Conservation (phyloP, 148 eudicot species). For the Drosera capensis region DNA sequence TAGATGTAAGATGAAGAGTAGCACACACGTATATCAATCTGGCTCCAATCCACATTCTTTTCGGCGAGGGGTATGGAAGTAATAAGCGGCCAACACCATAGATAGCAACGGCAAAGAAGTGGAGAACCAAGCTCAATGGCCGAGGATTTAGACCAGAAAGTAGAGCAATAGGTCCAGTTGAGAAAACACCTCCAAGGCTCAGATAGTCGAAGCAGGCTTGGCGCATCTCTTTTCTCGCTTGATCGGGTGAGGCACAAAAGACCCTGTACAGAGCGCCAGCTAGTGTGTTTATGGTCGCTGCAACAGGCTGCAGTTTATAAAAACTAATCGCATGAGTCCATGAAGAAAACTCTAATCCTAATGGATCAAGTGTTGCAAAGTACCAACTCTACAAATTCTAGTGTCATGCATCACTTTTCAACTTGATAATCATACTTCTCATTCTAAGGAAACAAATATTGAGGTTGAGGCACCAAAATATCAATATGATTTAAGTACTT, state of each 20-base stretch:
- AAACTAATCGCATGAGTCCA: background rate
- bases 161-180: conserved; percentile 24
- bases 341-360: background rate
- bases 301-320: conserved; percentile 26
- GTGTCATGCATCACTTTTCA: background rate
- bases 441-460: background rate
- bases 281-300: conserved; percentile 35
- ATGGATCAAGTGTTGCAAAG: background rate
- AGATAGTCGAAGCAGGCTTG: conserved; percentile 32
- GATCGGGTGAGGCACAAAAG: conserved; percentile 28
- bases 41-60: conserved; percentile 19
- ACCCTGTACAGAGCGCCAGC: conserved; percentile 35
- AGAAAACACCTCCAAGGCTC: conserved; percentile 30
- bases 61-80: conserved; percentile 34
- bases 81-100: conserved; percentile 35
- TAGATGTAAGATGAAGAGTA: background rate
- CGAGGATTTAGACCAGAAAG: conserved; percentile 28
- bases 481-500: background rate
- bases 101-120: conserved; percentile 39
- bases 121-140: conserved; percentile 23
- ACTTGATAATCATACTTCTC: background rate
- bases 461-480: background rate
- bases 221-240: conserved; percentile 38
- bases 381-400: no score
- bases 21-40: conserved; percentile 19